These are phyloP conservation scores for Boletus sp. DNA, from an alignment of 768 basidiomycete species.

Conservation along the genomic window DNA sequence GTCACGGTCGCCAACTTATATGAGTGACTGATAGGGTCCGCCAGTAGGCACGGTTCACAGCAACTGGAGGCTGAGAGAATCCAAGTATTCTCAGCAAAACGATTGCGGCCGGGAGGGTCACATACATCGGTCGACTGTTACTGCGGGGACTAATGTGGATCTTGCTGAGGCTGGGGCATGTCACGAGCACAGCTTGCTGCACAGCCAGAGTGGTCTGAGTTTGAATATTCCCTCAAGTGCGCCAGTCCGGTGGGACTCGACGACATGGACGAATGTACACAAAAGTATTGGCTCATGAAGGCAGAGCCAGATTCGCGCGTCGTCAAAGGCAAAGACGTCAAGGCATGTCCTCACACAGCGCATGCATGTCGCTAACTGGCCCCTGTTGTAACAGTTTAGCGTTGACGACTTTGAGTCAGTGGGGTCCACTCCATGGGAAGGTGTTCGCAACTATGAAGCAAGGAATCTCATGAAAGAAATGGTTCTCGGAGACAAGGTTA, in stretches of 20 bases:
- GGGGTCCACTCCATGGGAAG: conserved; percentile 77
- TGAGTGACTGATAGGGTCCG: neutral
- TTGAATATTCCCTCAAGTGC: neutral
- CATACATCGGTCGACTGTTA: too few relatives aligned
- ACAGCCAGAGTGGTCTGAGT: conserved; percentile 1
- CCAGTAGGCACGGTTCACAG: neutral
- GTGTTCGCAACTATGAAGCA: conserved; percentile 83
- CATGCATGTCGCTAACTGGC: neutral
- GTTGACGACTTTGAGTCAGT: conserved; percentile 80
- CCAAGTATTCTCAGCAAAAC: neutral
- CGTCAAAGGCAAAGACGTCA: conserved; percentile 86
- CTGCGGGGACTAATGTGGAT: too few relatives aligned
- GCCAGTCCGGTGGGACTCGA: neutral
- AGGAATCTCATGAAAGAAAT: conserved; percentile 82
- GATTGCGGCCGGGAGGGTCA: conserved; percentile 3
- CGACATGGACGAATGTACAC: conserved; percentile 7
- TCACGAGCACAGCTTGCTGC: neutral
- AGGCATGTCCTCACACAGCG: conserved; percentile 39
- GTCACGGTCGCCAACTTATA: conserved; percentile 12
- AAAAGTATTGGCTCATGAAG: conserved; percentile 69
- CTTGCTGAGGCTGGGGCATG: too few relatives aligned
- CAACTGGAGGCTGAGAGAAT: conserved; percentile 3
- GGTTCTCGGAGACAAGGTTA: conserved; percentile 69
- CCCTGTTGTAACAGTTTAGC: conserved; percentile 56
- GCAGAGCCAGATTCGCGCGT: conserved; percentile 83